phyloP scores from a whole-genome alignment of 108 stramenopile species.

The Asterionellopsis glacialis region DNA sequence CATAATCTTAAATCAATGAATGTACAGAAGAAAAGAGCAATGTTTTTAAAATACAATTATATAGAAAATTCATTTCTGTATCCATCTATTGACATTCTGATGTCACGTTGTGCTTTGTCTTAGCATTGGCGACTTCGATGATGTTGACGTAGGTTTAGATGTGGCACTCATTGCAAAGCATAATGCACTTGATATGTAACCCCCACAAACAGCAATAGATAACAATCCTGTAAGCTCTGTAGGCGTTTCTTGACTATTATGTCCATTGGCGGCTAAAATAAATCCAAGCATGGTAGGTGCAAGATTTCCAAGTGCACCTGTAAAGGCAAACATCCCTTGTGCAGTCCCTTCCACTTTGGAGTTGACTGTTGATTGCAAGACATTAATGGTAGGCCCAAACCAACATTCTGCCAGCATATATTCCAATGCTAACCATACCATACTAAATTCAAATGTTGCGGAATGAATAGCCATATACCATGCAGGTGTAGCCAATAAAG shows the following conservation, averaged over 20 bases:
- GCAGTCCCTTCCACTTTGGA: conserved; percentile 61
- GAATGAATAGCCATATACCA: conserved; percentile 65
- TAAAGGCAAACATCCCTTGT: conserved; percentile 77
- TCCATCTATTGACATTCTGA: too few relatives aligned
- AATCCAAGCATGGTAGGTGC: conserved; percentile 60
- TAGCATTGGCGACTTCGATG: too few relatives aligned
- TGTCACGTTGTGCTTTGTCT: too few relatives aligned
- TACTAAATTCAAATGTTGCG: conserved; percentile 54
- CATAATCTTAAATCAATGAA: too few relatives aligned
- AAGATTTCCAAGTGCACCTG: conserved; percentile 72
- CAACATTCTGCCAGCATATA: conserved; percentile 85
- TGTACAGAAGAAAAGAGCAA: too few relatives aligned
- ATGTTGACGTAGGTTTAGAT: too few relatives aligned
- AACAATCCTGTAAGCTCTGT: conserved; percentile 45
- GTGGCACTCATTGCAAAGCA: conserved; percentile 56
- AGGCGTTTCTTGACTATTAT: conserved; percentile 1
- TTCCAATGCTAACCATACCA: conserved; percentile 76
- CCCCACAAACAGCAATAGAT: conserved; percentile 47
- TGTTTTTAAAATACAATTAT: too few relatives aligned
- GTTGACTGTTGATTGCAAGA: conserved; percentile 67
- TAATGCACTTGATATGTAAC: conserved; percentile 55
- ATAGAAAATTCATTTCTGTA: too few relatives aligned
- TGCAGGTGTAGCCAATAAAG: conserved; percentile 68
- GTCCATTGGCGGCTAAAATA: conserved; percentile 35
- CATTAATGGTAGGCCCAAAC: conserved; percentile 88